Evolutionary conservation across 805 yeast genomes (phyloP), one percentile per base, ranked within the genome.

Genomic region (Millerago galiae): DNA sequence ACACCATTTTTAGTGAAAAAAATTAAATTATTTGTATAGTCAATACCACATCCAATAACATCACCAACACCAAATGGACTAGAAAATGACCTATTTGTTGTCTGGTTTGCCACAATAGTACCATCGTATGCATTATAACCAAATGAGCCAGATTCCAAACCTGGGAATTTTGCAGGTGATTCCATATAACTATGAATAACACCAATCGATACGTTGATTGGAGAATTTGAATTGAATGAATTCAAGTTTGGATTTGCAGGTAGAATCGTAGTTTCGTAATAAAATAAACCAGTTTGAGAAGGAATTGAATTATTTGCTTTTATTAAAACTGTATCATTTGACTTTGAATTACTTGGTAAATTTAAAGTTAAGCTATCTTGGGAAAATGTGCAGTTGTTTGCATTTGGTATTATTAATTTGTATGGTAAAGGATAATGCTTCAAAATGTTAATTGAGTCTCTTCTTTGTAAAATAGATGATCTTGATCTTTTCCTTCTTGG

Each of bases 1-100:
- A 84, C 70, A 2, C 96, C 97, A 61, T 90, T 89, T 58, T 84
- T 81, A 0, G 96, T 89, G 49, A 77, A 77, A 53, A 89, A 90
- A 2, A 87, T 71, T 0, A 79, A 63, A 34, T 76, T 72, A 33
- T 74, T 75, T 13, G 73, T 66, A 52, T 76, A 83, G 63, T 89
- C 83, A 18, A 88, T 71, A 5, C 96, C 96, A 60, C 90, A 83
- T 0, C 97, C 97, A 48, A 90, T 71, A 3, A 75, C 67, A 60
- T 88, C 96, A 17, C 72, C 72, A 29, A 63, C 56, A 0, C 79
- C 75, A 58, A 74, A 81, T 26, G 58, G 62, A 33, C 72, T 69
- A 2, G 69, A 68, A 39, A 65, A 70, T 18, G 61, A 65, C 34
- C 64, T 65, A 13, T 67, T 61, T 3, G 65, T 57, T 11, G 67